phyloP scores from a whole-genome alignment of 768 basidiomycete species.

The Suillus brevipes region DNA sequence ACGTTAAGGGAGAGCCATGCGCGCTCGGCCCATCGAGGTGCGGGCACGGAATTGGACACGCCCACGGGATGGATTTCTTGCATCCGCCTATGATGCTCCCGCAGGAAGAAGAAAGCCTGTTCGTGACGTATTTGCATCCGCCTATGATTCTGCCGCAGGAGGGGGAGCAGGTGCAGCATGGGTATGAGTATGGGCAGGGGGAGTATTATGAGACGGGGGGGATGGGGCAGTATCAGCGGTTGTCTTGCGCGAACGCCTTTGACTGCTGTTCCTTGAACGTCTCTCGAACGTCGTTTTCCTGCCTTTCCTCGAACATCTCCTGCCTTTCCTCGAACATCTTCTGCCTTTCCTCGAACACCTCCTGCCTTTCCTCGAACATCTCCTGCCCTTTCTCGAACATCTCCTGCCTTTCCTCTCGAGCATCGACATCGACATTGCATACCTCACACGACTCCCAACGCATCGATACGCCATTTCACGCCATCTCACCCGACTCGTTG shows the following conservation, averaged over 20 bases:
- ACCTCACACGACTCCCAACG: neutral
- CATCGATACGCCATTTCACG: neutral
- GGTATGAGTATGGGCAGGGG: conserved; percentile 19
- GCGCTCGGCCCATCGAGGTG: too few species aligned
- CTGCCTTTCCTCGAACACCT: too few species aligned
- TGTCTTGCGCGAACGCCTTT: too few species aligned
- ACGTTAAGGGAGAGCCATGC: too few species aligned
- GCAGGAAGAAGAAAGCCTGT: conserved; percentile 66
- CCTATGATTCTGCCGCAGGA: conserved; percentile 52
- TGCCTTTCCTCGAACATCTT: too few species aligned
- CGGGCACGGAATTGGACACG: too few species aligned
- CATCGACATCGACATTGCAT: neutral
- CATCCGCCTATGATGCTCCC: conserved; percentile 61
- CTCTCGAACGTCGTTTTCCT: too few species aligned
- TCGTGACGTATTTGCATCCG: conserved; percentile 53
- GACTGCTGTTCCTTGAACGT: too few species aligned
- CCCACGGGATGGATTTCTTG: conserved; percentile 62
- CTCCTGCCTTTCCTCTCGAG: neutral
- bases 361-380: neutral
- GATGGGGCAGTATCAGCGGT: conserved; percentile 39
- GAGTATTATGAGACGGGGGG: conserved; percentile 36
- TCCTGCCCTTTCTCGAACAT: too few species aligned
- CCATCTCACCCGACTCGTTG: too few species aligned
- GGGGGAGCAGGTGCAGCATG: conserved; percentile 22
- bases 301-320: too few species aligned